Percentiles rank a stretch among this genome's conserved stretches.
Evolutionary conservation across 495 filamentous ascomycete species (phyloP).

Genomic region (Podospora appendiculata): DNA sequence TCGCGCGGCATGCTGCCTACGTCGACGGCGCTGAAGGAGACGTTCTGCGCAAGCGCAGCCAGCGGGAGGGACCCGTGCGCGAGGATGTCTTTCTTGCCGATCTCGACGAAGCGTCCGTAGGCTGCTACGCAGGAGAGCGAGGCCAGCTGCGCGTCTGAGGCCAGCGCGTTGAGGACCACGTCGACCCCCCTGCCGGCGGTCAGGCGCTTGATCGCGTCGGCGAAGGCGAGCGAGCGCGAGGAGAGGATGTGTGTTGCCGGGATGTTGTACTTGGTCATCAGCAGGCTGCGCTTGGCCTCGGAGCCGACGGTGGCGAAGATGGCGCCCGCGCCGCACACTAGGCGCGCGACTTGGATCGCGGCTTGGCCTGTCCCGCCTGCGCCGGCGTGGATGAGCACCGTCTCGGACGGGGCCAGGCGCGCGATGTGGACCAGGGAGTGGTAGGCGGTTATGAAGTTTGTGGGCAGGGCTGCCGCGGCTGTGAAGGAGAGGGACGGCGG

Average conservation of each 20-base stretch:
- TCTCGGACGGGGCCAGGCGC: constrained; percentile 33
- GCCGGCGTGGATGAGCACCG: constrained; percentile 50
- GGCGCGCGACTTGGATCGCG: constrained; percentile 40
- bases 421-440: constrained; percentile 35
- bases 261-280: constrained; percentile 37
- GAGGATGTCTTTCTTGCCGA: constrained; percentile 32
- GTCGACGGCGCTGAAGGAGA: constrained; percentile 18
- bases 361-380: constrained; percentile 45
- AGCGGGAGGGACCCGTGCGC: constrained; percentile 21
- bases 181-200: constrained; percentile 44
- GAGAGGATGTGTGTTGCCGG: constrained; percentile 39
- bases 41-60: constrained; percentile 25
- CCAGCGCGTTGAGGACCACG: constrained; percentile 45
- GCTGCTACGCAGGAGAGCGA: constrained; percentile 36
- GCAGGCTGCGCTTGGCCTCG: constrained; percentile 28
- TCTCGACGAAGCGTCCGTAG: constrained; percentile 46
- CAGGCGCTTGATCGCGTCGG: constrained; percentile 24
- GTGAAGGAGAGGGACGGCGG: too few species aligned
- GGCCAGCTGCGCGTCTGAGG: constrained; percentile 40
- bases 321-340: constrained; percentile 32
- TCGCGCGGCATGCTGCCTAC: constrained; percentile 6
- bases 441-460: constrained; percentile 41
- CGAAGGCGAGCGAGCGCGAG: constrained; percentile 28
- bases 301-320: constrained; percentile 45
- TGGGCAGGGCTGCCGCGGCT: constrained; percentile 16